phyloP scores from a whole-genome alignment of 2,329 filamentous ascomycete genomes.

The Cadophora gregata region DNA sequence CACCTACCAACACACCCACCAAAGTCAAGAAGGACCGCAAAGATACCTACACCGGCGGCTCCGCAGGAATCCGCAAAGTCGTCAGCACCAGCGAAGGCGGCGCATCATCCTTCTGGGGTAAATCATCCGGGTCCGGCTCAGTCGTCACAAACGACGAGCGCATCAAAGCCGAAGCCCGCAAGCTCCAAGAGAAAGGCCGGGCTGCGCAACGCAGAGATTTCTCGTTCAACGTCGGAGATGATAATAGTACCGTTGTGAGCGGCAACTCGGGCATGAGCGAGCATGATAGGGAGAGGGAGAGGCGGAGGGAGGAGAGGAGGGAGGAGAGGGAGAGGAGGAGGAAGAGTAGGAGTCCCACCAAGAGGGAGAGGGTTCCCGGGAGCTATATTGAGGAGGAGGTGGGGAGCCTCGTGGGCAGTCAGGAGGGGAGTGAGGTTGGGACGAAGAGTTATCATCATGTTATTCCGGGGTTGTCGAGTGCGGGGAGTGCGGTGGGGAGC shows the following conservation, averaged over 20 bases:
- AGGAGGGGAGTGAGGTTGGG: conserved; percentile 40
- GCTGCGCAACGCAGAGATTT: conserved; percentile 45
- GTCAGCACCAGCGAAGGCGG: conserved; percentile 28
- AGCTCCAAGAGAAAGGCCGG: conserved; percentile 60
- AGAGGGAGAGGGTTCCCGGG: conserved; percentile 39
- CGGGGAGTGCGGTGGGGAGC: conserved; percentile 29
- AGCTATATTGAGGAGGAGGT: conserved; percentile 30
- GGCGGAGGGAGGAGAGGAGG: conserved; percentile 21
- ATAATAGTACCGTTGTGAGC: conserved; percentile 36
- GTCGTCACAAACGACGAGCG: conserved; percentile 46
- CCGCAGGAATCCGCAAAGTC: conserved; percentile 42
- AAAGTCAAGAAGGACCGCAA: conserved; percentile 38
- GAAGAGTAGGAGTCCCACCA: conserved; percentile 37
- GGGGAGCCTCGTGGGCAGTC: conserved; percentile 21
- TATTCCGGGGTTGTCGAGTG: conserved; percentile 43
- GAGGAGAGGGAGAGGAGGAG: conserved; percentile 34
- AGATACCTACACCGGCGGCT: conserved; percentile 35
- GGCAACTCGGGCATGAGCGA: conserved; percentile 13
- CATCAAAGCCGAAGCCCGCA: conserved; percentile 61
- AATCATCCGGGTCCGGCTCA: not conserved
- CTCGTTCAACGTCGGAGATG: conserved; percentile 43
- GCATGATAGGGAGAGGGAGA: conserved; percentile 27
- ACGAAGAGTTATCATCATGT: conserved; percentile 45
- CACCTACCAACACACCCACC: conserved; percentile 60
- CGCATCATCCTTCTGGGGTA: conserved; percentile 6